Evolutionary conservation across 495 filamentous ascomycete genomes (phyloP), one percentile per base, ranked within the genome.

Genomic region (Chaetomium fimeti): DNA sequence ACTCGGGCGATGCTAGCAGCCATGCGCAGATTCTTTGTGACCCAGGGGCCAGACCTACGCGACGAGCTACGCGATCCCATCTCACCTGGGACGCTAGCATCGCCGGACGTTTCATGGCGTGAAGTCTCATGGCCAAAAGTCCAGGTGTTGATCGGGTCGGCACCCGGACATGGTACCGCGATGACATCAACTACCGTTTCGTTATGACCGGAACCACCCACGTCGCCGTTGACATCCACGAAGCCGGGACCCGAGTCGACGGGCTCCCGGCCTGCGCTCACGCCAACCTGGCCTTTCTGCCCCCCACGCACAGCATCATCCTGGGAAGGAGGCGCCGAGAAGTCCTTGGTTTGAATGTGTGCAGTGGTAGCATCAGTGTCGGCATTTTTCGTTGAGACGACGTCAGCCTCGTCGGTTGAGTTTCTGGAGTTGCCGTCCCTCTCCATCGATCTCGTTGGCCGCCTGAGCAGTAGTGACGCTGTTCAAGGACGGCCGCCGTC

Each of bases 161-260:
- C 79, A 7, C 79, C 80, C 0, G 79, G 69, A 36, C 80, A 82
- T 1, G 80, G 76, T 18, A 82, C 77, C 2, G 79, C 72, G 56
- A 82, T 72, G 57, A 82, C 69, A 53, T 82, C 80, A 45, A 80
- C 79, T n/a, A 66, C 68, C 24, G 80, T 82, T 61, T 79, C 71
- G 49, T 82, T 79, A 63, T 78, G 78, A 3, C 76, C 77, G 22
- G 64, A 57, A 13, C 78, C 77, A 6, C 71, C 70, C 7, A 80
- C 69, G 22, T 81, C 79, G 38, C 79, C 79, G 48, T 76, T 73
- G 45, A 79, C 67, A 25, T 73, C 67, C 28, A 73, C 77, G 52
- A 80, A 81, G 1, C 79, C 78, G 5, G 78, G 67, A 5, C 62
- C 71, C 16, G 20, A 42, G 38, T 64, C 57, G 27, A 27, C 43